A percentile compares a stretch with the other conserved stretches of the same genome.
Evolutionary conservation across 352 stramenopile genomes (phyloP).

Genomic region (Pseudoperonospora humuli): DNA sequence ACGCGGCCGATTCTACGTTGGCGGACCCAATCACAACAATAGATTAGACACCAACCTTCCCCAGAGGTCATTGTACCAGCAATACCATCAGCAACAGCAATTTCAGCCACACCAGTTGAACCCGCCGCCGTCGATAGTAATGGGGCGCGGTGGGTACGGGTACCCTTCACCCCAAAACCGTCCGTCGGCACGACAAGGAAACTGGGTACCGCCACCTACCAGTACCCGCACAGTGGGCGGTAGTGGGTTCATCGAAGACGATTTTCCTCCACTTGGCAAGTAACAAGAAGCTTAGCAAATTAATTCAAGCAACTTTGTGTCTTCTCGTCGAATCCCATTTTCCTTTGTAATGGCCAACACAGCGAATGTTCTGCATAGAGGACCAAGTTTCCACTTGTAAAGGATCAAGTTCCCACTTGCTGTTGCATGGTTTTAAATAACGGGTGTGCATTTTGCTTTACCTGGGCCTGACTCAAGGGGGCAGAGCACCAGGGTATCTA

Average conservation of each 20-base stretch:
- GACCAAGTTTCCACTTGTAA: too few species aligned
- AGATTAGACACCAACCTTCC: constrained; percentile 48
- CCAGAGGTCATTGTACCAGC: constrained; percentile 31
- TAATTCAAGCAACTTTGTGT: background rate
- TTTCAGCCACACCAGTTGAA: constrained; percentile 32
- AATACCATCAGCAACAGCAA: constrained; percentile 30
- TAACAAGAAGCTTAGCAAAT: constrained; percentile 26
- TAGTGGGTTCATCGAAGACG: constrained; percentile 49
- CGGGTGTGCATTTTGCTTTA: constrained; percentile 4
- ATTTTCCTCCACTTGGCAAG: constrained; percentile 65
- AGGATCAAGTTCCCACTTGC: too few species aligned
- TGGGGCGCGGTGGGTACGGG: constrained; percentile 23
- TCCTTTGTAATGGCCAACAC: background rate
- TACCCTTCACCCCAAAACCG: constrained; percentile 24
- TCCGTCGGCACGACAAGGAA: constrained; percentile 13
- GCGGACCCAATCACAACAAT: constrained; percentile 39
- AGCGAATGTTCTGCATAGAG: constrained; percentile 5
- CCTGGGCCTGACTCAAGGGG: background rate
- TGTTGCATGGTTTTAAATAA: constrained; percentile 31
- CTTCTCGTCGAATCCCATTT: background rate
- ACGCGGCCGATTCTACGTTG: constrained; percentile 26
- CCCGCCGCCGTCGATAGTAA: constrained; percentile 24
- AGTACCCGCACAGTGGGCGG: constrained; percentile 18
- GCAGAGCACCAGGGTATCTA: constrained; percentile 23
- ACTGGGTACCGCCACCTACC: constrained; percentile 16